These are phyloP conservation scores for Penicillium sp. DNA, from an alignment of 2,329 filamentous ascomycete genomes.

Conservation along the genomic window DNA sequence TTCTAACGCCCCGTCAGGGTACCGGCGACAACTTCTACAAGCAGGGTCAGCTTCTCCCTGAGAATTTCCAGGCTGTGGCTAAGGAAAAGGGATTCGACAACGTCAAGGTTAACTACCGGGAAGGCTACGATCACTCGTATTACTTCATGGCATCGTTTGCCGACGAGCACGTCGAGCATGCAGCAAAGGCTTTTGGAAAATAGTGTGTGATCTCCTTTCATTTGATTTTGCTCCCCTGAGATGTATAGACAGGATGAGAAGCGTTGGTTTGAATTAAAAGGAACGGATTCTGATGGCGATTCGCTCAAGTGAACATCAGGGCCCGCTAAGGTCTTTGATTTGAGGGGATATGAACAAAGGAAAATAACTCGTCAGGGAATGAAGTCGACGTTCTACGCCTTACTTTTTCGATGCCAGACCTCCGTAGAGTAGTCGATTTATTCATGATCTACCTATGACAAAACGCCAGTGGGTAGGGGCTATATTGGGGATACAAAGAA, in stretches of 20 bases:
- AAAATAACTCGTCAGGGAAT: background rate
- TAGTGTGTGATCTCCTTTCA: slow-evolving; percentile 44
- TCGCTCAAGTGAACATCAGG: slow-evolving; percentile 16
- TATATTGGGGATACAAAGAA: background rate
- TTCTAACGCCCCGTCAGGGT: slow-evolving; percentile 51
- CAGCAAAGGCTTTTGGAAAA: slow-evolving; percentile 68
- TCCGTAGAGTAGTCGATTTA: background rate
- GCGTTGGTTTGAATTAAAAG: slow-evolving; percentile 3
- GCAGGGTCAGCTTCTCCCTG: slow-evolving; percentile 82
- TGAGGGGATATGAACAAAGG: background rate
- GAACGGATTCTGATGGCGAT: slow-evolving; percentile 11
- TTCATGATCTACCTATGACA: background rate
- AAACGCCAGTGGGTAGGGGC: background rate
- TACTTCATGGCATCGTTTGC: slow-evolving; percentile 91
- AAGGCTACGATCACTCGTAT: slow-evolving; percentile 95
- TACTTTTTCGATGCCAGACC: background rate
- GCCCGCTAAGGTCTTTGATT: slow-evolving; percentile 8
- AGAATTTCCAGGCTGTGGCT: slow-evolving; percentile 81
- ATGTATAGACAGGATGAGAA: slow-evolving; percentile 5
- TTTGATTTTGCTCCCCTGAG: background rate
- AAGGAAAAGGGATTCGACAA: slow-evolving; percentile 69
- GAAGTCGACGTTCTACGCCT: background rate
- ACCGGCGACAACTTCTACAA: slow-evolving; percentile 97
- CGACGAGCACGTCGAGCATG: slow-evolving; percentile 85
- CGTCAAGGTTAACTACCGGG: slow-evolving; percentile 74